These are phyloP conservation scores for Wickerhamiella sorbophila DNA, from an alignment of 805 yeast species.

Conservation along the genomic window DNA sequence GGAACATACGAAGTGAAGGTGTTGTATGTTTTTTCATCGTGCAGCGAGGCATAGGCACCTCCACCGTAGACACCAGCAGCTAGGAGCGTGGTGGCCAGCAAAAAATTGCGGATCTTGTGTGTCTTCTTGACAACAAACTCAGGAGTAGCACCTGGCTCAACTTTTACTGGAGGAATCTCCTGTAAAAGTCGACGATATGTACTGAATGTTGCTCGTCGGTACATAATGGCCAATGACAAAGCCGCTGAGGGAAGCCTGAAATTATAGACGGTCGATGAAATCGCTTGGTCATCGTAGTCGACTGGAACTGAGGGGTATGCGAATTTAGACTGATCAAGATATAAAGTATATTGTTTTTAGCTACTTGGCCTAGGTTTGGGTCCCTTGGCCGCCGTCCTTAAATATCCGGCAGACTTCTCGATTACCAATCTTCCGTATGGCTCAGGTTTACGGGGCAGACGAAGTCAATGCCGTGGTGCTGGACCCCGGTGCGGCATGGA, in stretches of 20 bases:
- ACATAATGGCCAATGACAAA: slow-evolving; percentile 5
- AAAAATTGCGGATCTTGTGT: slow-evolving; percentile 22
- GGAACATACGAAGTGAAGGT: slow-evolving; percentile 51
- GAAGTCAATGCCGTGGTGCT: slow-evolving; percentile 84
- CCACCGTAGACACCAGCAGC: slow-evolving; percentile 35
- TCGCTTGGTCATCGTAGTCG: neutral
- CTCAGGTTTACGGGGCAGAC: slow-evolving; percentile 31
- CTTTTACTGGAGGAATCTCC: slow-evolving; percentile 1
- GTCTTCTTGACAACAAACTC: slow-evolving; percentile 5
- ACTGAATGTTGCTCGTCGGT: slow-evolving; percentile 3
- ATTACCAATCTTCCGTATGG: too few species aligned
- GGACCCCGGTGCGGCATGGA: slow-evolving; percentile 77
- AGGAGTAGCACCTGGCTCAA: neutral
- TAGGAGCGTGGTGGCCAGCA: slow-evolving; percentile 18
- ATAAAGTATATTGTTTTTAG: too few species aligned
- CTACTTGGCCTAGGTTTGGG: too few species aligned
- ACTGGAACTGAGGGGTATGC: too few species aligned
- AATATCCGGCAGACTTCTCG: too few species aligned
- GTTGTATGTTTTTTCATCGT: slow-evolving; percentile 47
- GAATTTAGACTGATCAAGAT: too few species aligned
- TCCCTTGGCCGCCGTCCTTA: too few species aligned
- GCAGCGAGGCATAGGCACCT: slow-evolving; percentile 44
- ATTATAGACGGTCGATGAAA: neutral
- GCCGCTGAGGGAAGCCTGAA: neutral
- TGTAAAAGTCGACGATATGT: neutral